Conservation (phyloP, 495 filamentous ascomycete species). For the Trichoderma erinaceum region DNA sequence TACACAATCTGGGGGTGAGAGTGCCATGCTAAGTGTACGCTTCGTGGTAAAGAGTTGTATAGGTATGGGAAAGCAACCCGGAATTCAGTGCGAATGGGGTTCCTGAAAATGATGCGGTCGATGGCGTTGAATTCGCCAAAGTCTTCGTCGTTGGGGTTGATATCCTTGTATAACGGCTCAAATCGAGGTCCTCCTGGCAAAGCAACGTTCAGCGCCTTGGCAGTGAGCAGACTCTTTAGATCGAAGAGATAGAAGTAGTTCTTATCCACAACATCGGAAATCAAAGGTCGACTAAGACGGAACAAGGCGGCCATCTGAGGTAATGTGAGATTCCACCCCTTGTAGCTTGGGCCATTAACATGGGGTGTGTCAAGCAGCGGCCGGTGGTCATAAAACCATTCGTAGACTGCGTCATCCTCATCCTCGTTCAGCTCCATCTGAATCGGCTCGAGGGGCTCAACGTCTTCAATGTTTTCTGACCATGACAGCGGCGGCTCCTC, state of each 20-base stretch:
- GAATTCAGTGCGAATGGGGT: conserved; percentile 93
- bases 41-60: conserved; percentile 93
- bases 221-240: conserved; percentile 87
- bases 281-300: conserved; percentile 81
- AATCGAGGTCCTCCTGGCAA: conserved; percentile 96
- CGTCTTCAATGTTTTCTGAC: conserved; percentile 98
- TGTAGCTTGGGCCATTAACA: conserved; percentile 96
- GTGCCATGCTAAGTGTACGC: conserved; percentile 89
- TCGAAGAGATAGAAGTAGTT: conserved; percentile 99
- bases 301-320: conserved; percentile 96
- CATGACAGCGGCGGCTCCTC: conserved; percentile 96
- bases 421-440: conserved; percentile 97
- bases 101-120: conserved; percentile 97
- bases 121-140: conserved; percentile 99
- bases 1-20: conserved; percentile 92
- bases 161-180: conserved; percentile 97
- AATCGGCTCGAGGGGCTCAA: conserved; percentile 95
- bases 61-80: conserved; percentile 89
- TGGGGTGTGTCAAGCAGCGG: conserved; percentile 87
- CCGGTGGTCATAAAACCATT: conserved; percentile 97
- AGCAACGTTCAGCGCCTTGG: conserved; percentile 95
- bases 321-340: conserved; percentile 86
- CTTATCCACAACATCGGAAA: conserved; percentile 88
- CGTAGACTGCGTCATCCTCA: conserved; percentile 86
- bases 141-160: conserved; percentile 98